Base-by-base conservation (phyloP, 768 basidiomycete species). In the Hypsizygus marmoreus region DNA sequence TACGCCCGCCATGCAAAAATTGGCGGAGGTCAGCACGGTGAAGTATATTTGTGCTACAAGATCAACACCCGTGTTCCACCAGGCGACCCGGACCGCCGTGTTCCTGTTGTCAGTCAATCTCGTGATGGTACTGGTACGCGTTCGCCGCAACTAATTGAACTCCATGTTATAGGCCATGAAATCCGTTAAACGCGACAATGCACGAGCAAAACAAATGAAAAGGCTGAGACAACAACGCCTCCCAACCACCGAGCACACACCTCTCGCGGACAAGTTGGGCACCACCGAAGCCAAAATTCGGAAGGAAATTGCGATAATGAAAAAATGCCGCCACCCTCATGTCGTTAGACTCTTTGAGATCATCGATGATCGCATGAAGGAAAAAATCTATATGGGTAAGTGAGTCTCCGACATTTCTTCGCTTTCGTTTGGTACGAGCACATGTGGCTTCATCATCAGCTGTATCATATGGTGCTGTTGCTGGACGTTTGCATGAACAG, bases 251-350 rank as follows among this genome's bases (percentile, higher is more conserved):
- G 66, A 76, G 12, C 79, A 81, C 49, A 68, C 76, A 0, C 76
- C 81, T 19, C 68, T 90, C n/a, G 77, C 77, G 4, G 86, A 88
- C 64, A 78, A 78, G 49, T 76, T 88, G 31, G 76, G 79, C 46
- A 86, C 81, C 17, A 82, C 82, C 23, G 91, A 92, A 61, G 76
- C 82, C 52, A 91, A 92, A 70, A 92, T 97, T 51, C 77, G 83
- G 55, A 86, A 85, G 65, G 95, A 98, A 70, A 94, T 98, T 48
- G 97, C 97, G 2, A 95, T 98, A 65, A 97, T 99, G 91, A 98
- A 97, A 74, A 95, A 97, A 62, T 87, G 91, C 58, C 73, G 84
- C 36, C 93, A 97, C 60, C 86, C 88, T 0, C 86, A 97, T 63
- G 84, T 97, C 47, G 93, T 97, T 9, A 76, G 86, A 51, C 77